These are phyloP conservation scores for Ogataea methylovora DNA, from an alignment of 805 yeast species.

Conservation along the genomic window DNA sequence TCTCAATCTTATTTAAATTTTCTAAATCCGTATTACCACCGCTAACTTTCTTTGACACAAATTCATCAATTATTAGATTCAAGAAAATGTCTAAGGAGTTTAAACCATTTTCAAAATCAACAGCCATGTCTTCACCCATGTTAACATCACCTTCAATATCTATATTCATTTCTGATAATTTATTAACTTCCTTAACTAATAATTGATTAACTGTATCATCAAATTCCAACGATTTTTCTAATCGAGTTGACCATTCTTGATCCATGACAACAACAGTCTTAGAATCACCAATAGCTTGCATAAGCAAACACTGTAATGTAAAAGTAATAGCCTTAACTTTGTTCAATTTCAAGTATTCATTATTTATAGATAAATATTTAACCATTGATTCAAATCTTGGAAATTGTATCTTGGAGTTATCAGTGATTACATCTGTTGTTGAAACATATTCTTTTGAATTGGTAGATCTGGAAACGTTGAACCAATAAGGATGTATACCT, in stretches of 20 bases:
- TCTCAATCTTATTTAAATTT: constrained; percentile 3
- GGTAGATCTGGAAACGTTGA: constrained; percentile 42
- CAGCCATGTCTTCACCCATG: constrained; percentile 7
- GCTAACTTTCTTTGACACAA: constrained; percentile 2
- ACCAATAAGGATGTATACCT: constrained; percentile 85
- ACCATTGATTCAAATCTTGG: constrained; percentile 47
- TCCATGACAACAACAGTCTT: constrained; percentile 56
- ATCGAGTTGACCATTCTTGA: constrained; percentile 64
- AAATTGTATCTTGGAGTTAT: constrained; percentile 35
- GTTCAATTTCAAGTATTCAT: constrained; percentile 6
- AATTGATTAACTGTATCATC: constrained; percentile 44
- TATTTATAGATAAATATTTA: constrained; percentile 14
- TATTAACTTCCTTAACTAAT: constrained; percentile 13
- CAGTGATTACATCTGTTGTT: constrained; percentile 25
- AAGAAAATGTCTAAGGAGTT: constrained; percentile 19
- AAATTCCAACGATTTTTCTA: constrained; percentile 60
- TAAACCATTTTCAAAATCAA: constrained; percentile 1
- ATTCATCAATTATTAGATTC: constrained; percentile 24
- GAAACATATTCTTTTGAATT: constrained; percentile 35
- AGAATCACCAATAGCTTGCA: constrained; percentile 50
- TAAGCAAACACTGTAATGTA: constrained; percentile 50
- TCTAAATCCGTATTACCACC: too few relatives aligned
- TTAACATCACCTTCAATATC: constrained; percentile 10
- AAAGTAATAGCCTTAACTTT: constrained; percentile 41
- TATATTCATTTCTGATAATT: neutral